phyloP scores from a whole-genome alignment of 2,329 filamentous ascomycete species.

The Metarhizium humberi region DNA sequence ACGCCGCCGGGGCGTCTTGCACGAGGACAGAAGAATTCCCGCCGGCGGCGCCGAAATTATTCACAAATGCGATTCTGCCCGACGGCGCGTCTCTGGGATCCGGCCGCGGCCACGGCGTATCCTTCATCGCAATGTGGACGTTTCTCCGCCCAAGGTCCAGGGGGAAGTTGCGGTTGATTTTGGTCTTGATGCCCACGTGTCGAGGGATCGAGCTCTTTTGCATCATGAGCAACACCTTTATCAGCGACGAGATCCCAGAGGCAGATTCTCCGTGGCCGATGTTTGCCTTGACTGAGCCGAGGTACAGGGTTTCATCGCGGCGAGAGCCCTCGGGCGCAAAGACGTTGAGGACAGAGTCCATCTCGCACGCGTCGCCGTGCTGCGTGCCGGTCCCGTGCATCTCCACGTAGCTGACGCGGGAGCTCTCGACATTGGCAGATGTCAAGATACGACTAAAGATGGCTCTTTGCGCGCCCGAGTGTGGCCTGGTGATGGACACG shows the following conservation, averaged over 20 bases:
- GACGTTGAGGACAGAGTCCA: constrained; percentile 60
- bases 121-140: constrained; percentile 26
- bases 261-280: constrained; percentile 40
- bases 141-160: constrained; percentile 23
- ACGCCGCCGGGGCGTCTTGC: constrained; percentile 44
- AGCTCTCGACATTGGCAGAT: constrained; percentile 59
- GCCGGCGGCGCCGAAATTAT: constrained; percentile 45
- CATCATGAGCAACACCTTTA: constrained; percentile 41
- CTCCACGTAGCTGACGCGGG: constrained; percentile 74
- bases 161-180: constrained; percentile 34
- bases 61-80: constrained; percentile 25
- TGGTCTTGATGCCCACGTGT: constrained; percentile 43
- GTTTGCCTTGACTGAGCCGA: constrained; percentile 52
- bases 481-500: constrained; percentile 75
- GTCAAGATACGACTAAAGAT: constrained; percentile 59
- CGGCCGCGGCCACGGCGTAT: constrained; percentile 20
- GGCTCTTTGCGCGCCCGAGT: constrained; percentile 64
- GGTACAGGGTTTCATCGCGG: constrained; percentile 42
- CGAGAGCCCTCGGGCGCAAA: constrained; percentile 33
- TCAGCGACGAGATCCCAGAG: constrained; percentile 30
- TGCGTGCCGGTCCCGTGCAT: constrained; percentile 91
- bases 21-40: constrained; percentile 55
- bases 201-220: constrained; percentile 37
- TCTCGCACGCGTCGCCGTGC: constrained; percentile 75
- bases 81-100: not conserved